A percentile compares a stretch with the other conserved stretches of the same genome.
These are phyloP conservation scores for Silene noctiflora DNA, from an alignment of 179 eudicot genomes.

Conservation along the genomic window DNA sequence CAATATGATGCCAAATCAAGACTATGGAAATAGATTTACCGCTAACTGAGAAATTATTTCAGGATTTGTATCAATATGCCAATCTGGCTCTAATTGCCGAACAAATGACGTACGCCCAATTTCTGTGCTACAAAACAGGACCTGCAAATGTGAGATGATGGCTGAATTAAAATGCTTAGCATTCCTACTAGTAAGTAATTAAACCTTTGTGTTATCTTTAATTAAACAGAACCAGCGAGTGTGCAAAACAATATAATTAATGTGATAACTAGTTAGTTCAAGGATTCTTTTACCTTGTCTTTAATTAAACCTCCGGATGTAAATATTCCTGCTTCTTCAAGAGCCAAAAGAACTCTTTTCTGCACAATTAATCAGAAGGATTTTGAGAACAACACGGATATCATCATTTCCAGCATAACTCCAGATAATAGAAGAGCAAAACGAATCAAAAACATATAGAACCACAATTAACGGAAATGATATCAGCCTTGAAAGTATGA, in stretches of 20 bases:
- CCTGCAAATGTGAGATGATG: conserved; percentile 42
- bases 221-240: too few species aligned
- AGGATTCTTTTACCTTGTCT: conserved; percentile 55
- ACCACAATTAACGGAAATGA: too few species aligned
- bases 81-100: conserved; percentile 93
- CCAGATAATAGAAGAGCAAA: too few species aligned
- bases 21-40: conserved; percentile 39
- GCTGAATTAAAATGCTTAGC: neutral
- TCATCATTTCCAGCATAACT: neutral
- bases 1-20: neutral
- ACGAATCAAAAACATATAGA: too few species aligned
- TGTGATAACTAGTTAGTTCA: neutral
- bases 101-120: conserved; percentile 86
- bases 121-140: conserved; percentile 86
- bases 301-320: conserved; percentile 77
- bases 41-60: conserved; percentile 71
- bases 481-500: too few species aligned
- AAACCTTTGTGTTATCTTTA: too few species aligned
- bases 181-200: neutral
- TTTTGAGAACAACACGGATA: conserved; percentile 27
- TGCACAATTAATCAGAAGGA: conserved; percentile 32
- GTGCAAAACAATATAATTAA: neutral
- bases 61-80: conserved; percentile 85
- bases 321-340: conserved; percentile 82
- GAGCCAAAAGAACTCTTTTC: conserved; percentile 68